phyloP scores from a whole-genome alignment of 2,329 filamentous ascomycete genomes.

The Microdochium trichocladiopsis region DNA sequence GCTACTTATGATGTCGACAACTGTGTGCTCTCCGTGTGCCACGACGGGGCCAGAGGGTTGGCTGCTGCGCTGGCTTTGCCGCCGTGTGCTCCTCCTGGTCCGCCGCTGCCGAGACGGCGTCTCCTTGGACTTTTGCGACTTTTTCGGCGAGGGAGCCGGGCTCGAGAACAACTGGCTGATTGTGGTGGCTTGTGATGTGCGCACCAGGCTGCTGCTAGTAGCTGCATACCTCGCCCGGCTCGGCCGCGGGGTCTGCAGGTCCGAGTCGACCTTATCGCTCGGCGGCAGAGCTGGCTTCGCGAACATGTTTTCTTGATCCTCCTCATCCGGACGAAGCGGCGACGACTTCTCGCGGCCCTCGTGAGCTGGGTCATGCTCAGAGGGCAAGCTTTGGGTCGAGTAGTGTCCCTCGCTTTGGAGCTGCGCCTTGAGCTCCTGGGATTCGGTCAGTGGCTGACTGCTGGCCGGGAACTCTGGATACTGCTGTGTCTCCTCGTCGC shows the following conservation, averaged over 20 bases:
- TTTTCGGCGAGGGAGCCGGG: constrained; percentile 20
- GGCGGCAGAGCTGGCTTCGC: constrained; percentile 4
- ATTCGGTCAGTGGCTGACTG: constrained; percentile 26
- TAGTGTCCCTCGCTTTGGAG: constrained; percentile 36
- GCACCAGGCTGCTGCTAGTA: constrained; percentile 11
- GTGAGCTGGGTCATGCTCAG: neutral
- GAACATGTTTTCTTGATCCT: constrained; percentile 6
- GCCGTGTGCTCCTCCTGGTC: neutral
- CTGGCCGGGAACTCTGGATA: constrained; percentile 7
- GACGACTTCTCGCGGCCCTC: neutral
- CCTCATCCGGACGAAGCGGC: neutral
- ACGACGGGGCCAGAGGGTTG: neutral
- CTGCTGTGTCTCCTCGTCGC: constrained; percentile 15
- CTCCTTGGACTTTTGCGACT: constrained; percentile 5
- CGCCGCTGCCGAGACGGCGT: neutral
- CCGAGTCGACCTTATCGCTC: constrained; percentile 1
- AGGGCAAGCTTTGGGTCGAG: constrained; percentile 23
- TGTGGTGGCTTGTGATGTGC: constrained; percentile 36
- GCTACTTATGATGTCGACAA: neutral
- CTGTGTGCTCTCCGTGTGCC: neutral
- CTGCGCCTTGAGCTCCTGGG: constrained; percentile 46
- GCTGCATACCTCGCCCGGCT: constrained; percentile 4
- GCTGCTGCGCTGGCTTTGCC: constrained; percentile 8
- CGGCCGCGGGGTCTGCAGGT: constrained; percentile 3
- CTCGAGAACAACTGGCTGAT: constrained; percentile 27